Conservation (phyloP, 1,284 basidiomycete genomes). For the Laetiporus sulphureus region DNA sequence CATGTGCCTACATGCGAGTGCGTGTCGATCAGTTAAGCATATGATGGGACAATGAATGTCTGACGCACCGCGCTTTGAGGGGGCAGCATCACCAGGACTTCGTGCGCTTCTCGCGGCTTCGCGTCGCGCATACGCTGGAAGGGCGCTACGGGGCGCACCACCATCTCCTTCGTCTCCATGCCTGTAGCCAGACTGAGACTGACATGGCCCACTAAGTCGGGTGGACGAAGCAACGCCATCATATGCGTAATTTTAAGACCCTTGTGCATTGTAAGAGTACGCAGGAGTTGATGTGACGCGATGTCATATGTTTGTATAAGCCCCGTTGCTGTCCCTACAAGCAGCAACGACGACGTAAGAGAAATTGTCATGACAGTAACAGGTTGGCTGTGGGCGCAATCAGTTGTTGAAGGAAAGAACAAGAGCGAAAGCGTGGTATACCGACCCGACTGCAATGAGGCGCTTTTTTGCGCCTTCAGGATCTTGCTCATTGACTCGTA, state of each 20-base stretch:
- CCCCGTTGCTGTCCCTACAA: constrained; percentile 71
- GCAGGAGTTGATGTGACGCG: constrained; percentile 83
- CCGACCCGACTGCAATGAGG: constrained; percentile 58
- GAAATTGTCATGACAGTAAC: constrained; percentile 76
- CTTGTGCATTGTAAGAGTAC: constrained; percentile 70
- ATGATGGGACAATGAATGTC: no score
- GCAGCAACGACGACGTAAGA: constrained; percentile 61
- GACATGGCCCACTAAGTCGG: constrained; percentile 77
- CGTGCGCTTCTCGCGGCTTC: constrained; percentile 59
- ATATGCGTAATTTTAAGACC: constrained; percentile 72
- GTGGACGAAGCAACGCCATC: constrained; percentile 72
- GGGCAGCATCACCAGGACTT: constrained; percentile 57
- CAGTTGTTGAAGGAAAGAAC: constrained; percentile 3
- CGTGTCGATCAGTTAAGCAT: no score
- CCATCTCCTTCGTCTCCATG: constrained; percentile 50
- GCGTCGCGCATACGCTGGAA: constrained; percentile 69
- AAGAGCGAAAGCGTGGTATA: constrained; percentile 2
- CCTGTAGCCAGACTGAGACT: constrained; percentile 45
- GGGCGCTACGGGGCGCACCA: constrained; percentile 56
- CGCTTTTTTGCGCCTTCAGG: constrained; percentile 41
- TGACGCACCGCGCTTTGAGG: constrained; percentile 33
- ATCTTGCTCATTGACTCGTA: constrained; percentile 55
- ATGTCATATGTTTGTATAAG: constrained; percentile 83
- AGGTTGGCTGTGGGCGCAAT: constrained; percentile 36
- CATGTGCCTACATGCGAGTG: constrained; percentile 12